phyloP scores from a whole-genome alignment of 371 early-diverging fungal genomes.

The Parasitella parasitica region DNA sequence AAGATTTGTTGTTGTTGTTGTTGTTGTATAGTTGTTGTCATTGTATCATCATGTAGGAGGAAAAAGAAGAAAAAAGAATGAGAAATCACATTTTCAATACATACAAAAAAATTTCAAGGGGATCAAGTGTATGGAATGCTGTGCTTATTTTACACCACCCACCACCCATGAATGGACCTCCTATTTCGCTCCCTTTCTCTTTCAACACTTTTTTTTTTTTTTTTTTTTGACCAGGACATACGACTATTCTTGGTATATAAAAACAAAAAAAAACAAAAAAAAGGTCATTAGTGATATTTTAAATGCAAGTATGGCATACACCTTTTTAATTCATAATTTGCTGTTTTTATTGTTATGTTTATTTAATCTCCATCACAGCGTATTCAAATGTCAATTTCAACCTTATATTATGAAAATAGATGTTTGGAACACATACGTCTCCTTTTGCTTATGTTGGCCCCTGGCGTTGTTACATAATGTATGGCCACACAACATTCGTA shows the following conservation, averaged over 20 bases:
- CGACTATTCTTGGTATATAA: too few relatives aligned
- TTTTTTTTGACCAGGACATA: too few relatives aligned
- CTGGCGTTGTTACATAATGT: neutral
- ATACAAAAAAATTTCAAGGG: neutral
- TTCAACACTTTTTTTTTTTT: neutral
- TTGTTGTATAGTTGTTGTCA: neutral
- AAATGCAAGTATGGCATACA: too few relatives aligned
- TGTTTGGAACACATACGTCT: neutral
- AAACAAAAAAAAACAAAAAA: too few relatives aligned
- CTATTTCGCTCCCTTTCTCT: constrained; percentile 1
- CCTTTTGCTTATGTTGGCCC: neutral
- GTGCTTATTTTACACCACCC: neutral
- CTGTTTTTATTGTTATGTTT: too few relatives aligned
- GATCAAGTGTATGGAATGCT: too few relatives aligned
- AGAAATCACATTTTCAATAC: neutral
- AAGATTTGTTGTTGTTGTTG: neutral
- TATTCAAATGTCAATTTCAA: neutral
- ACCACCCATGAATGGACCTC: neutral
- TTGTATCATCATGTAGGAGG: neutral
- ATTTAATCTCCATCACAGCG: too few relatives aligned
- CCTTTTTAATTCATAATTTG: too few relatives aligned
- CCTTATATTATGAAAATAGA: neutral
- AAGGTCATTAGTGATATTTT: too few relatives aligned
- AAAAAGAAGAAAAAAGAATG: neutral
- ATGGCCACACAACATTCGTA: neutral